Base-by-base conservation (phyloP, 306 rosid species). In the Quercus berberidifolia region DNA sequence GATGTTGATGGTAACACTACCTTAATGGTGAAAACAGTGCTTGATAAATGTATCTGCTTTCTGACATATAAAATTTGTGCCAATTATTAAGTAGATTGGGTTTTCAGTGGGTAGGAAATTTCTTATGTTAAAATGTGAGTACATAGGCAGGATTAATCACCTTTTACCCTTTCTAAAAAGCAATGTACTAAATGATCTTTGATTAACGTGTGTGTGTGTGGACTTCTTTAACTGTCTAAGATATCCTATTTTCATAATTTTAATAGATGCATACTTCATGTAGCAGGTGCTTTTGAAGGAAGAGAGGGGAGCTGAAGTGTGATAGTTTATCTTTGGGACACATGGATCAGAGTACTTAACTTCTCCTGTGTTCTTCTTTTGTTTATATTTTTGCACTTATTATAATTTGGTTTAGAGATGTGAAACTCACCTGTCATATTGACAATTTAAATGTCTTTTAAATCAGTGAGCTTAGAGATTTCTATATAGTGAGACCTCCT, bases 341-440 rank as follows among this genome's bases (percentile, higher is more conserved):
- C 76, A 85, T 85, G 85, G 85, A 78, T 78, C 83, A 78, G 81
- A 70, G 88, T 85, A 81, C 25, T 65, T 10, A 70, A 18, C 55
- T 70, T 35, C 62, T 75, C 35, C 82, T 46, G 51, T 21, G 21
- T 51, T 78, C 4, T 21, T 78, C 4, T 52, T 20, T 21, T 30
- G 26, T 67, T 21, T 9, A 3, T 60, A n/a, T 64, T 54, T 43
- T 63, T 12, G 41, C 60, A n/a, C 30, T 38, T 78, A 21, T 20
- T 65, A 52, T 26, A 43, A 33, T 14, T 72, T 71, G 20, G 13
- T 64, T 64, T 38, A 7, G 26, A 62, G 73, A 17, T 70, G 46
- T 33, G 56, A 63, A 10, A 25, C 21, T 49, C 73, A 55, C 30
- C 43, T 51, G 69, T 30, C 26, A 26, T 72, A 54, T 54, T 71